A percentile compares a stretch with the other conserved stretches of the same genome.
phyloP scores from a whole-genome alignment of 139 green algal species.

The Haematococcus lacustris region DNA sequence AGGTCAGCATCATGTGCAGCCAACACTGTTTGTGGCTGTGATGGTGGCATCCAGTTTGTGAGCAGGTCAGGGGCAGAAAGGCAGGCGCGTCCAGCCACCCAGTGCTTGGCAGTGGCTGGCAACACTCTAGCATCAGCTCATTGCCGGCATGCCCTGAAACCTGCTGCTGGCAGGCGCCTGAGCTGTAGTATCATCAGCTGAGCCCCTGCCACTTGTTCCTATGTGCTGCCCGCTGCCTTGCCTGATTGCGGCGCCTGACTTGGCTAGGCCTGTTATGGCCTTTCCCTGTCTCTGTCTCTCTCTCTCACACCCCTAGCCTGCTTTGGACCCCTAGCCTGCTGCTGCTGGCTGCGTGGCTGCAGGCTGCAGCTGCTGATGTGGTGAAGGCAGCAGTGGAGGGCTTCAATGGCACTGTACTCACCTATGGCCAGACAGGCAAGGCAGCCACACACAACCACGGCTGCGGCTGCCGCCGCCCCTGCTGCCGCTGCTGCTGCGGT shows the following conservation, averaged over 20 bases:
- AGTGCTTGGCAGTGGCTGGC: not conserved
- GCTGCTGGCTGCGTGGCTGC: not conserved
- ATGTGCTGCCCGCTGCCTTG: not conserved
- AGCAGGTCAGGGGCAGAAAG: not conserved
- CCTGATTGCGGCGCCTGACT: not conserved
- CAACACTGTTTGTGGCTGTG: no score
- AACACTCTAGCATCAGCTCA: not conserved
- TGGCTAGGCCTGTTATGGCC: not conserved
- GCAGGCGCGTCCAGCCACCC: no score
- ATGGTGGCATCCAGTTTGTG: not conserved
- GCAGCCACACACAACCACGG: not conserved
- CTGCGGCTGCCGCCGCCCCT: no score
- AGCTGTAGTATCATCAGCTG: not conserved
- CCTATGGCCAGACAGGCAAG: conserved; percentile 63
- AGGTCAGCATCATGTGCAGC: no score
- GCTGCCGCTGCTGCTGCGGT: no score
- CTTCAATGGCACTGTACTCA: conserved; percentile 75
- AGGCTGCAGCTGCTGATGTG: conserved; percentile 44
- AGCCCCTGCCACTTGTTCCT: not conserved
- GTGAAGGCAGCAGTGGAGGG: conserved; percentile 55
- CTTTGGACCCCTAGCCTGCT: not conserved
- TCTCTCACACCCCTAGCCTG: not conserved
- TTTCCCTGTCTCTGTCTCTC: not conserved
- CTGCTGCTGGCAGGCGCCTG: not conserved
- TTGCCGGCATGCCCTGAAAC: not conserved